Conservation (phyloP, 1,139 yeast species). For the Hanseniaspora sp. region DNA sequence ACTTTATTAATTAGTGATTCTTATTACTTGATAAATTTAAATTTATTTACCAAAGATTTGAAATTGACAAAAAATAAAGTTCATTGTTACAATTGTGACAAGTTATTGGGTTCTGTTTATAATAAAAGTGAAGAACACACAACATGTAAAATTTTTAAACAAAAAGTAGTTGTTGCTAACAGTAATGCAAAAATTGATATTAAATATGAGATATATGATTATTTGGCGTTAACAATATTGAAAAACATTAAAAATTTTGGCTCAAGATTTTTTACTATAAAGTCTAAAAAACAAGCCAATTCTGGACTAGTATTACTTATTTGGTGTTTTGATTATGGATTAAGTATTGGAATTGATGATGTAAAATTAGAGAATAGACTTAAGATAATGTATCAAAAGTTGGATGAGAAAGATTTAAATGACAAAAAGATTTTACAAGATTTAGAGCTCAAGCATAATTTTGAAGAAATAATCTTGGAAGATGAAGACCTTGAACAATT, state of each 20-base stretch:
- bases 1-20: slow-evolving; percentile 26
- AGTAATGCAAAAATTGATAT: neutral
- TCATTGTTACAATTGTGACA: slow-evolving; percentile 20
- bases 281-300: neutral
- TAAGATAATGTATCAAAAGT: slow-evolving; percentile 2
- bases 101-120: slow-evolving; percentile 19
- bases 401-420: neutral
- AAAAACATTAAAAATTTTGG: neutral
- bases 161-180: neutral
- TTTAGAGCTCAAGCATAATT: slow-evolving; percentile 14
- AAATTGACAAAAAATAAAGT: slow-evolving; percentile 1
- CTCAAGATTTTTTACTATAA: slow-evolving; percentile 5
- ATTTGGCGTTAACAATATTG: neutral
- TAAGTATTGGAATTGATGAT: slow-evolving; percentile 4
- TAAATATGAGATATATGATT: neutral
- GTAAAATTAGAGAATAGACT: neutral
- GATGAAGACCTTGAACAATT: neutral
- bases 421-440: slow-evolving; percentile 18
- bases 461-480: neutral
- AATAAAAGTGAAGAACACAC: neutral
- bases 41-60: neutral
- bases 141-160: neutral
- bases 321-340: slow-evolving; percentile 13
- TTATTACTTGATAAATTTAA: slow-evolving; percentile 18
- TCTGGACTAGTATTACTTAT: neutral